phyloP scores from a whole-genome alignment of 495 filamentous ascomycete species.

The Friedmanniomyces endolithicus region DNA sequence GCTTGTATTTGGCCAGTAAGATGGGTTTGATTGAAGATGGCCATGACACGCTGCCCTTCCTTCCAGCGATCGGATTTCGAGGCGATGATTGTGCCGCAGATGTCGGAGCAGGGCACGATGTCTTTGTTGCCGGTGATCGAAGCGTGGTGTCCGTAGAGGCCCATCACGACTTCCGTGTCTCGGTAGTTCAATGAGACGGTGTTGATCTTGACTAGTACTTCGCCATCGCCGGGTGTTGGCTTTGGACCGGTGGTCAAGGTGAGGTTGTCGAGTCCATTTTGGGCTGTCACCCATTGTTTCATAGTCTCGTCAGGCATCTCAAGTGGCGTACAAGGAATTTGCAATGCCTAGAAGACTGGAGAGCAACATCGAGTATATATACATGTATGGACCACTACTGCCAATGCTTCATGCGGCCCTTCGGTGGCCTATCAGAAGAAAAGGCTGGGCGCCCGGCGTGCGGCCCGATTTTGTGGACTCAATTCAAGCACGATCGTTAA shows the following conservation, averaged over 20 bases:
- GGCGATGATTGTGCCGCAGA: constrained; percentile 25
- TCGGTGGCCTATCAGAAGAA: neutral
- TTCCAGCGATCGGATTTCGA: constrained; percentile 17
- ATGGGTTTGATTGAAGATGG: constrained; percentile 23
- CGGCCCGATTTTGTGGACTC: neutral
- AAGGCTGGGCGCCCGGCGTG: neutral
- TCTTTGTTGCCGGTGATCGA: constrained; percentile 4
- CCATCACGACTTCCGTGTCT: constrained; percentile 19
- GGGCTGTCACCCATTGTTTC: constrained; percentile 16
- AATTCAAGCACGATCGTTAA: no score
- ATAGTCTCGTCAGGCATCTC: neutral
- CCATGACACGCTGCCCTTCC: constrained; percentile 18
- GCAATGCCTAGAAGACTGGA: neutral
- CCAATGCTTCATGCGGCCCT: neutral
- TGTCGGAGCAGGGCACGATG: constrained; percentile 28
- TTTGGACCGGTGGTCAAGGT: neutral
- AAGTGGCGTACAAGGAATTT: neutral
- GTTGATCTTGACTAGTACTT: constrained; percentile 24
- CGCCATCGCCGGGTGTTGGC: constrained; percentile 18
- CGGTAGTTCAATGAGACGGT: constrained; percentile 25
- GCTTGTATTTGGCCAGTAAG: constrained; percentile 17
- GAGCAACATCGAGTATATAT: neutral
- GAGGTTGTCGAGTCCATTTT: constrained; percentile 18
- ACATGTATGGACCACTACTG: neutral
- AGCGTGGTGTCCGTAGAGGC: constrained; percentile 21